Evolutionary conservation across 75 land plant species (phyloP).

Genomic region (Selaginella moellendorffii): DNA sequence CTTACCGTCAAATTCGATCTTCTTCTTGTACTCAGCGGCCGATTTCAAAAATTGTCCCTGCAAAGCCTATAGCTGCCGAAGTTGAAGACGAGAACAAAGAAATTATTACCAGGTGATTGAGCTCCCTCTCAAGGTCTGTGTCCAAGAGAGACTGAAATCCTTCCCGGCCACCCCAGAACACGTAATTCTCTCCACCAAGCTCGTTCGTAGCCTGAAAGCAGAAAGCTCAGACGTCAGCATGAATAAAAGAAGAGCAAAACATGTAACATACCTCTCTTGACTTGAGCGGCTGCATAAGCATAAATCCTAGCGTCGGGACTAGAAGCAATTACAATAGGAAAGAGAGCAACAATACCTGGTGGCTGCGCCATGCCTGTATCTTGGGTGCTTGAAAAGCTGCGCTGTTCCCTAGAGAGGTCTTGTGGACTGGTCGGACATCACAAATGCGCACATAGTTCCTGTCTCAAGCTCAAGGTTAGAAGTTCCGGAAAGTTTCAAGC

Average conservation of each 20-base stretch:
- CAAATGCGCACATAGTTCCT: no score
- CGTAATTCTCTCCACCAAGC: constrained; percentile 89
- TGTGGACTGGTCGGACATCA: no score
- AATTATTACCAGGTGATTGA: constrained; percentile 94
- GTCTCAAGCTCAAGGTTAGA: no score
- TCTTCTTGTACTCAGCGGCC: no score
- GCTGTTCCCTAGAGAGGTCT: constrained; percentile 99
- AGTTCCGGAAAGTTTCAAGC: no score
- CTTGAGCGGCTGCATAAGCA: constrained; percentile 95
- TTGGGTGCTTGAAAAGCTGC: constrained; percentile 81
- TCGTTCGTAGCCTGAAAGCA: constrained; percentile 67
- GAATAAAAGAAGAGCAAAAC: not conserved
- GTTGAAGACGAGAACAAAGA: no score
- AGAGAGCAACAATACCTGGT: constrained; percentile 46
- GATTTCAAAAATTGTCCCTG: constrained; percentile 79
- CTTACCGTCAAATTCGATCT: no score
- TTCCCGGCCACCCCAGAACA: constrained; percentile 96
- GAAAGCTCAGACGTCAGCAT: not conserved
- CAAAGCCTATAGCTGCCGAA: no score
- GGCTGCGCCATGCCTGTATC: constrained; percentile 94
- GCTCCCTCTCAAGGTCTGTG: constrained; percentile 82
- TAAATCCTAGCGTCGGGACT: constrained; percentile 73
- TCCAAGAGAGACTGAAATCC: constrained; percentile 86
- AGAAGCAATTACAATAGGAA: constrained; percentile 10
- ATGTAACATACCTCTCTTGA: constrained; percentile 69